phyloP scores from a whole-genome alignment of 768 basidiomycete genomes.

The Lentinula sp. region DNA sequence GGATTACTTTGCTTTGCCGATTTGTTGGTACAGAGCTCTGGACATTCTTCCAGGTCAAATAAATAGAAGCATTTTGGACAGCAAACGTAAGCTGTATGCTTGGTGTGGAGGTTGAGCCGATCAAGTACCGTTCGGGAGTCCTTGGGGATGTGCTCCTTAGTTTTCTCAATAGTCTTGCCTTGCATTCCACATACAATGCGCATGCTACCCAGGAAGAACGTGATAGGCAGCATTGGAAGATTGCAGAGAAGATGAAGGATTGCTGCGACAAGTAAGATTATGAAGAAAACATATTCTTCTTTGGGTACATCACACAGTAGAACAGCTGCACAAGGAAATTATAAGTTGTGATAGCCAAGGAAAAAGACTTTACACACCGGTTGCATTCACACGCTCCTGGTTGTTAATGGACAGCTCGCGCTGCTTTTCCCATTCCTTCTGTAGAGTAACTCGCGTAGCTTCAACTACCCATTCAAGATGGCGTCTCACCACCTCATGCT shows the following conservation, averaged over 20 bases:
- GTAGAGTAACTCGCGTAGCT: too few relatives aligned
- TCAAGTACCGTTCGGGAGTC: constrained; percentile 15
- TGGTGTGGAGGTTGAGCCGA: constrained; percentile 13
- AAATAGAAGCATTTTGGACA: constrained; percentile 20
- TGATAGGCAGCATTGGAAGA: neutral
- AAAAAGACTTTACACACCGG: too few relatives aligned
- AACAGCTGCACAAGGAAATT: too few relatives aligned
- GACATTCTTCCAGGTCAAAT: constrained; percentile 14
- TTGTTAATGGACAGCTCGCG: too few relatives aligned
- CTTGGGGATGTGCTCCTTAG: constrained; percentile 2
- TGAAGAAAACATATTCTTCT: neutral
- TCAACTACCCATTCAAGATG: too few relatives aligned
- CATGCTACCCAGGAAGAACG: neutral
- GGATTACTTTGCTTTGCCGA: constrained; percentile 8
- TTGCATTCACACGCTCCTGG: too few relatives aligned
- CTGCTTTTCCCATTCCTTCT: too few relatives aligned
- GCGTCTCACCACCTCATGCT: too few relatives aligned
- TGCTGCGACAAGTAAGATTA: neutral
- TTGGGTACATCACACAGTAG: neutral
- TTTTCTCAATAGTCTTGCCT: neutral
- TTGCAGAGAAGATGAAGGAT: neutral
- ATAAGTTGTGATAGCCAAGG: too few relatives aligned
- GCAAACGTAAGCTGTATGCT: constrained; percentile 13
- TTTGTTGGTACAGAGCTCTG: constrained; percentile 15
- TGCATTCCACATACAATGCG: neutral